Conservation (phyloP, 441 rosid species). For the Capsella rubella region DNA sequence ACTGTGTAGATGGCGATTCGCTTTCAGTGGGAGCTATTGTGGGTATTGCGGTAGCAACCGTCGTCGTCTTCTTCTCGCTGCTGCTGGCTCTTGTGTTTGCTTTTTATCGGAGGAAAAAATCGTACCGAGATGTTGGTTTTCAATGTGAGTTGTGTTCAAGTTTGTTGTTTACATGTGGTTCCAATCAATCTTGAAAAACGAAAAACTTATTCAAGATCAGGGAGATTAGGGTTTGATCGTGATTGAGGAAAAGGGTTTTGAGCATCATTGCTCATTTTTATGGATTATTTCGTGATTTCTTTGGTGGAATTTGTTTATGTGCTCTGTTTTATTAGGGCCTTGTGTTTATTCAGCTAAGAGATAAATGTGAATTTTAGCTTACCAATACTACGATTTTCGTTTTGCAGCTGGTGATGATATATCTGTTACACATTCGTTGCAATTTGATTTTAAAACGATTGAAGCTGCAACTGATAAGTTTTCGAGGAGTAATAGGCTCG, state of each 20-base stretch:
- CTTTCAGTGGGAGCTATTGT: constrained; percentile 34
- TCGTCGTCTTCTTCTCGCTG: constrained; percentile 4
- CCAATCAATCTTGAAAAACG: not conserved
- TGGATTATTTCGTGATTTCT: not conserved
- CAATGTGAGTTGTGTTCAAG: constrained; percentile 23
- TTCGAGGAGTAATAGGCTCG: constrained; percentile 49
- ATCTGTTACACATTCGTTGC: constrained; percentile 46
- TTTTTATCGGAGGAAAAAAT: constrained; percentile 21
- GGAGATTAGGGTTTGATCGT: not conserved
- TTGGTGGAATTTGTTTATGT: no score
- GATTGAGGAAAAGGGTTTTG: not conserved
- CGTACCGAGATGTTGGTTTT: constrained; percentile 15
- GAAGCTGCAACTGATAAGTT: constrained; percentile 52
- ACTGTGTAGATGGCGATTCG: constrained; percentile 12
- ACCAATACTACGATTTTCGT: not conserved
- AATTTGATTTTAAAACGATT: constrained; percentile 45
- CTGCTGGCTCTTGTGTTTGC: constrained; percentile 21
- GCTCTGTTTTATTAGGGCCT: not conserved
- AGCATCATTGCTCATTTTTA: not conserved
- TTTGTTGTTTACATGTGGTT: not conserved
- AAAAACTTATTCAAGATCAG: not conserved
- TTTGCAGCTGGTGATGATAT: constrained; percentile 46
- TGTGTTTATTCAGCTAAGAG: not conserved
- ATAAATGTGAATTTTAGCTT: not conserved
- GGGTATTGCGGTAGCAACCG: constrained; percentile 15